Percentiles rank a stretch among this genome's conserved stretches.
Evolutionary conservation across 345 rosid species (phyloP).

Genomic region (Syzygium oleosum): DNA sequence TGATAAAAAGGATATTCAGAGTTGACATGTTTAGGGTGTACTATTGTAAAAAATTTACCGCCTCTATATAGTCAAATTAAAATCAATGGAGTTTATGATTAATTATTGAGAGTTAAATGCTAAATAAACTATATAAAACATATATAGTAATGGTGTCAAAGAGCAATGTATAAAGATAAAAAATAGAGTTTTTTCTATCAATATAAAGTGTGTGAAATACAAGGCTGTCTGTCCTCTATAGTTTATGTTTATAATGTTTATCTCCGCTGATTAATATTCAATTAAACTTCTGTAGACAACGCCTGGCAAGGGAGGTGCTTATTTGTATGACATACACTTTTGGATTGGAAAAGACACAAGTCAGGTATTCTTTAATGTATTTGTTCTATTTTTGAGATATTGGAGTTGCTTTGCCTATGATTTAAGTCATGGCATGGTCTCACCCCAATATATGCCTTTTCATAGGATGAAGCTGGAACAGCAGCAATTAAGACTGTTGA

Average conservation of each 20-base stretch:
- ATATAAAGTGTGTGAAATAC: neutral
- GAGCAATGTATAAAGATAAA: neutral
- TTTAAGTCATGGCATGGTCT: neutral
- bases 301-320: slow-evolving; percentile 74
- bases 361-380: slow-evolving; percentile 47
- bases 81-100: neutral
- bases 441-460: neutral
- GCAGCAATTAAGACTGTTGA: slow-evolving; percentile 95
- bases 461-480: slow-evolving; percentile 96
- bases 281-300: slow-evolving; percentile 49
- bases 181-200: neutral
- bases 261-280: neutral
- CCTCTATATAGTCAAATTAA: neutral
- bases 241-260: neutral
- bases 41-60: neutral
- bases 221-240: neutral
- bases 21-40: neutral
- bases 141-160: neutral
- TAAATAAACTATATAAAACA: neutral
- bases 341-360: slow-evolving; percentile 98
- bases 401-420: neutral
- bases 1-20: neutral
- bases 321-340: slow-evolving; percentile 79
- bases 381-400: neutral
- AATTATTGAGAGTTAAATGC: neutral